Evolutionary conservation across 768 basidiomycete genomes (phyloP), one percentile per base, ranked within the genome.

Genomic region (Chalciporus piperatus): DNA sequence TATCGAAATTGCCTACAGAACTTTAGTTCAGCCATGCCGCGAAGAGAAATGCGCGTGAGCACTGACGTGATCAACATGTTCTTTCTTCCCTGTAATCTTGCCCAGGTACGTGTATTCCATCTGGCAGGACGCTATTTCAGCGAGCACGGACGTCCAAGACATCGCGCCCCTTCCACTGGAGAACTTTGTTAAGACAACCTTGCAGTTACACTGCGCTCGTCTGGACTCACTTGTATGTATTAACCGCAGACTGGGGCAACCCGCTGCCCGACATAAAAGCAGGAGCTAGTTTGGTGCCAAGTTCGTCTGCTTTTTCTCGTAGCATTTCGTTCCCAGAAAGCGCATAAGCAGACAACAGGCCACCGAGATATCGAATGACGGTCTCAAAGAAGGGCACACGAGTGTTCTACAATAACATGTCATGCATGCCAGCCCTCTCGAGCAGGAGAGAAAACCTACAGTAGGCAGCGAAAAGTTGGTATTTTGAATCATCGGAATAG

Each of bases 281-380:
- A 4, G 84, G 82, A 3, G 90, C 75, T 3, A 96, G 72, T 41
- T 75, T 75, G 14, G 74, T 71, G 0, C 80, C 92, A 10, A 98
- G 80, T 49, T 93, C 86, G 41, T 90, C 82, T 0, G 93, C 90
- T 32, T 83, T 81, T 8, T 73, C 65, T 20, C 93, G 76, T 40
- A 90, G 77, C 10, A 87, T 64, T 2, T 73, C 66, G 45, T 92
- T 76, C 1, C 78, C 73, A 0, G 88, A 82, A 7, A 97, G 72
- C 3, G 92, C 84, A 64, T 93, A 86, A 0, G 89, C 91, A 2
- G 87, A 85, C 4, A 95, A 76, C 6, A 95, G 68, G 3, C 94
- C 94, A 3, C 93, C 94, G 1, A 97, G 83, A 59, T 95, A 87
- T 17, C 94, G 83, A 55, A 96, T 96, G 23, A 86, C 81, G 0